Base-by-base conservation (phyloP, 179 eudicot species). In the Beta lomatogona region DNA sequence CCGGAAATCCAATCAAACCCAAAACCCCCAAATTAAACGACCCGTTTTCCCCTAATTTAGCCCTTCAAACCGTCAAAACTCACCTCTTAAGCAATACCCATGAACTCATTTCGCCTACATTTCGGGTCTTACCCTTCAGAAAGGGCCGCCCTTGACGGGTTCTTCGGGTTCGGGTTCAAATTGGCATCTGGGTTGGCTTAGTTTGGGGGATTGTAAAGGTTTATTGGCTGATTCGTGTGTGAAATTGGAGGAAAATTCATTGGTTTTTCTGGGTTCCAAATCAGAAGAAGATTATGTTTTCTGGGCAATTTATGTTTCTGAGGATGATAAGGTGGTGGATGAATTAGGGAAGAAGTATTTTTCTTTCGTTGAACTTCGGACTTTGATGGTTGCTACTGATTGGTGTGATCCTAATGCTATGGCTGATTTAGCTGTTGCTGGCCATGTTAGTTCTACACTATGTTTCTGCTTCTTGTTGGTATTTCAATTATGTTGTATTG, bases 301-400 rank as follows among this genome's bases (percentile, higher is more conserved):
- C 79, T 96, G 99, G 98, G 98, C 90, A 36, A 81, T 94, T 54
- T 98, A 96, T 91, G 90, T 94, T 59, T 80, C 90, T 21, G 93
- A 89, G 46, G 98, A 83, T 65, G 82, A 71, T 53, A 82, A 80
- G 12, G 57, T 90, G 90, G 93, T 87, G 19, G 81, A 70, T 65
- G 91, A 90, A 61, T 87, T 96, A 88, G 93, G 92, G 70, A 88
- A 79, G 83, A 86, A 78, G 76, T 79, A 77, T 75, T 77, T 90
- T n/a, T 89, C 88, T 73, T 96, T 96, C 87, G 92, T 92, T 80
- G 98, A 96, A 91, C 85, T 96, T 75, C 92, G 97, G 88, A 96
- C 99, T 85, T 89, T 96, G 70, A 96, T 96, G 99, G 99, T 92
- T 63, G 99, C 99, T 50, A 91, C 99, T 87, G 98, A 94, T 89